phyloP scores from a whole-genome alignment of 805 yeast species.

The Candida vartiovaarae region DNA sequence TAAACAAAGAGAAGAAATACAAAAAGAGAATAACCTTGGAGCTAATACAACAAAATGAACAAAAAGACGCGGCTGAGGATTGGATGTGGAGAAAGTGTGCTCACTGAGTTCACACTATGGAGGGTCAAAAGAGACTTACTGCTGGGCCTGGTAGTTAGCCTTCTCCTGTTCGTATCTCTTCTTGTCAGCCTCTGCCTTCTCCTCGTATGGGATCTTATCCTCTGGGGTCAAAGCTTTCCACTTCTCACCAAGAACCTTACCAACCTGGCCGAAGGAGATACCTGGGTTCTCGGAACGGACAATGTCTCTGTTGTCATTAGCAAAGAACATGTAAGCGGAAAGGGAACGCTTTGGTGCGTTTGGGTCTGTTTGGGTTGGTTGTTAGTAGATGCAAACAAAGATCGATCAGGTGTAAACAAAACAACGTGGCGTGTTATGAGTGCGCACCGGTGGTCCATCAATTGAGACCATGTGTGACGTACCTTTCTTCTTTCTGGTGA shows the following conservation, averaged over 20 bases:
- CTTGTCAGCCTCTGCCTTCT: constrained; percentile 92
- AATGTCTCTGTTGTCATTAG: constrained; percentile 93
- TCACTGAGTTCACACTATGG: too few species aligned
- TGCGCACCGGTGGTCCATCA: too few species aligned
- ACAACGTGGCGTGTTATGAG: too few species aligned
- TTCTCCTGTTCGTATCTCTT: constrained; percentile 96
- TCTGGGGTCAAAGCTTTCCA: constrained; percentile 88
- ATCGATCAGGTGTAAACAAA: not conserved
- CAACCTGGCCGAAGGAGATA: constrained; percentile 91
- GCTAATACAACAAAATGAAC: too few species aligned
- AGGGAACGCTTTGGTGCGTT: constrained; percentile 98
- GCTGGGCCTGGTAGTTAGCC: constrained; percentile 53
- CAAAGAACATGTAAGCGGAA: constrained; percentile 98
- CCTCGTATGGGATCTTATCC: constrained; percentile 85
- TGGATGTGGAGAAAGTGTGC: too few species aligned
- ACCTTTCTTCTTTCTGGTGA: constrained; percentile 40
- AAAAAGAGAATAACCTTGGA: too few species aligned
- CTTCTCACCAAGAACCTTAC: constrained; percentile 89
- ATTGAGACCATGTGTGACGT: not conserved
- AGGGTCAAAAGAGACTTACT: not conserved
- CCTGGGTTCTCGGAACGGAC: constrained; percentile 97
- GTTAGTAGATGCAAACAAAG: constrained; percentile 3
- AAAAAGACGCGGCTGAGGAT: too few species aligned
- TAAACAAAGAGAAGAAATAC: too few species aligned
- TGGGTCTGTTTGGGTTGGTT: constrained; percentile 47